Conservation (phyloP, 495 filamentous ascomycete species). For the Penicillium crystallinum region DNA sequence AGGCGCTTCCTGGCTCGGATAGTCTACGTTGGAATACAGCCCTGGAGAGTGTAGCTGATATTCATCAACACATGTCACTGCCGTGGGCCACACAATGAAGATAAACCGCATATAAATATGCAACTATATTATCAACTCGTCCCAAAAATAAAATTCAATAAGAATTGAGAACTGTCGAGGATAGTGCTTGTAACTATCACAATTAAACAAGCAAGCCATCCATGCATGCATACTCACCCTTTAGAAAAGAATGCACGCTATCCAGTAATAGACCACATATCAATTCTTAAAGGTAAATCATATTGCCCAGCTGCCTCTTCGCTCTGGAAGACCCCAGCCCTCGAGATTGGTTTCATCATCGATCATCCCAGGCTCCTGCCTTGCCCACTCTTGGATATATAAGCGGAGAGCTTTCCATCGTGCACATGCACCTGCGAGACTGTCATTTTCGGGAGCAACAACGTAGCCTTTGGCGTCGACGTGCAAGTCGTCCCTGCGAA, state of each 20-base stretch:
- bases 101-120: no score
- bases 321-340: conserved; percentile 66
- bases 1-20: not conserved
- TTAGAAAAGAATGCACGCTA: conserved; percentile 2
- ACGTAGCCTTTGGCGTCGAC: conserved; percentile 64
- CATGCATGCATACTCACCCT: not conserved
- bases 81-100: no score
- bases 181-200: no score
- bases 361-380: conserved; percentile 63
- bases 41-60: not conserved
- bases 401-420: conserved; percentile 76
- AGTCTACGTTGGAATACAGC: not conserved
- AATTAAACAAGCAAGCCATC: not conserved
- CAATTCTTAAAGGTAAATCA: conserved; percentile 25
- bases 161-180: no score
- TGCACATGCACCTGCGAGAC: conserved; percentile 46
- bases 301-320: conserved; percentile 81
- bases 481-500: conserved; percentile 67
- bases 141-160: no score
- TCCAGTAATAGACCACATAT: not conserved
- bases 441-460: conserved; percentile 37
- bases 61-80: no score
- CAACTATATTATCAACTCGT: no score
- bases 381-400: conserved; percentile 82
- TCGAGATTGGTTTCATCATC: conserved; percentile 47